These are phyloP conservation scores for Fusarium circinatum DNA, from an alignment of 2,329 filamentous ascomycete genomes.

Conservation along the genomic window DNA sequence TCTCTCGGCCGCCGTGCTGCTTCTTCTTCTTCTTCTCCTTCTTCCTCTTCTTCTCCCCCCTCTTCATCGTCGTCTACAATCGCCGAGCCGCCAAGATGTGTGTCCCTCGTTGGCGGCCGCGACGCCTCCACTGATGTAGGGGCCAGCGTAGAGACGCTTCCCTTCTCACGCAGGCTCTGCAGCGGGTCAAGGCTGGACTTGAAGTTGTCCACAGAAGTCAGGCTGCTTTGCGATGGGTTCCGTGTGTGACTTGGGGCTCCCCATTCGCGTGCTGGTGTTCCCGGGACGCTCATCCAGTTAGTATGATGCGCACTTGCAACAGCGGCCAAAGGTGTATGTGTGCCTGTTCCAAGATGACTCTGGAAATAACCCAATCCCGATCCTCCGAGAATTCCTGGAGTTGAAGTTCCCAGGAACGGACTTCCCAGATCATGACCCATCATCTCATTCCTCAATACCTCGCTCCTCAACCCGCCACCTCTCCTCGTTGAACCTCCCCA, in stretches of 20 bases:
- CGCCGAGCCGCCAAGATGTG: slow-evolving; percentile 50
- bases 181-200: slow-evolving; percentile 52
- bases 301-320: slow-evolving; percentile 72
- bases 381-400: slow-evolving; percentile 74
- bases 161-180: slow-evolving; percentile 64
- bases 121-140: slow-evolving; percentile 64
- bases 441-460: slow-evolving; percentile 49
- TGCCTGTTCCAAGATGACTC: slow-evolving; percentile 78
- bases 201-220: slow-evolving; percentile 57
- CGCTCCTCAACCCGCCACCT: slow-evolving; percentile 44
- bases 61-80: slow-evolving; percentile 52
- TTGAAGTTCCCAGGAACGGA: slow-evolving; percentile 69
- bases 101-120: slow-evolving; percentile 67
- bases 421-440: slow-evolving; percentile 58
- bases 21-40: slow-evolving; percentile 46
- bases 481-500: slow-evolving; percentile 34
- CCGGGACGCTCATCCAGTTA: slow-evolving; percentile 49
- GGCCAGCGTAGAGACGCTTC: slow-evolving; percentile 70
- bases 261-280: slow-evolving; percentile 25
- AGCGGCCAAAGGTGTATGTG: slow-evolving; percentile 81
- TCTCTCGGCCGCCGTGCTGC: slow-evolving; percentile 60
- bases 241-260: slow-evolving; percentile 50
- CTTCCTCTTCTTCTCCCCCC: slow-evolving; percentile 45
- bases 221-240: slow-evolving; percentile 59
- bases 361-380: slow-evolving; percentile 87